These are phyloP conservation scores for Dactylellina parvicollis DNA, from an alignment of 2,329 filamentous ascomycete genomes.

Conservation along the genomic window DNA sequence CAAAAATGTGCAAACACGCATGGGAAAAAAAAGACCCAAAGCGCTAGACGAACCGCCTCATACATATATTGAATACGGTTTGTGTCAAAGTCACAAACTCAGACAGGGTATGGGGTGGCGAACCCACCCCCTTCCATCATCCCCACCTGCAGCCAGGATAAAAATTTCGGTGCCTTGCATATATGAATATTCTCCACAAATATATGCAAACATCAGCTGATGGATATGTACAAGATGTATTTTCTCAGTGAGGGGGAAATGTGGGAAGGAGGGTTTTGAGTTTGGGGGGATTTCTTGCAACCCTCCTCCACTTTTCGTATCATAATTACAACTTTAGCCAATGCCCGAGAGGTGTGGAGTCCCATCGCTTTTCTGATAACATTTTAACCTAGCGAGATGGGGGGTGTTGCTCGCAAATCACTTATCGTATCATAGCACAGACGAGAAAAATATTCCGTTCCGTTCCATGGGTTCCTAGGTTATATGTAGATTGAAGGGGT, in stretches of 20 bases:
- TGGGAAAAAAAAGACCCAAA: too few species aligned
- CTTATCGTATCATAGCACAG: not conserved
- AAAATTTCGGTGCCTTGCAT: constrained; percentile 5
- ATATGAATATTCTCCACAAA: not conserved
- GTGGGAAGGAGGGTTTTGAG: too few species aligned
- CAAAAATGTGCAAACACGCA: too few species aligned
- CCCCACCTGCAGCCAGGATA: not conserved
- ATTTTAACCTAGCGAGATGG: not conserved
- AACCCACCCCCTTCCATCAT: not conserved
- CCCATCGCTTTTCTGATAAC: not conserved
- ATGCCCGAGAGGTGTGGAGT: too few species aligned
- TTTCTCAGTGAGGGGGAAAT: too few species aligned
- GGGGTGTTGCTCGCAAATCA: not conserved
- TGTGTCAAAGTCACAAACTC: not conserved
- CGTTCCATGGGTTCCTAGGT: constrained; percentile 34
- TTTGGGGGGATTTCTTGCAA: too few species aligned
- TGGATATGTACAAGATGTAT: not conserved
- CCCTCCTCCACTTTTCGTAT: too few species aligned
- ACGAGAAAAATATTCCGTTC: constrained; percentile 12
- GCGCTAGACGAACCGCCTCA: too few species aligned
- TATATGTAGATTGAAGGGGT: constrained; percentile 26
- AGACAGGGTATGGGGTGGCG: not conserved
- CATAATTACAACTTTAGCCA: not conserved
- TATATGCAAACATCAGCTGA: not conserved
- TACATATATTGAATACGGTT: too few species aligned